Conservation (phyloP, 2,329 filamentous ascomycete genomes). For the Teratosphaeria nubilosa region DNA sequence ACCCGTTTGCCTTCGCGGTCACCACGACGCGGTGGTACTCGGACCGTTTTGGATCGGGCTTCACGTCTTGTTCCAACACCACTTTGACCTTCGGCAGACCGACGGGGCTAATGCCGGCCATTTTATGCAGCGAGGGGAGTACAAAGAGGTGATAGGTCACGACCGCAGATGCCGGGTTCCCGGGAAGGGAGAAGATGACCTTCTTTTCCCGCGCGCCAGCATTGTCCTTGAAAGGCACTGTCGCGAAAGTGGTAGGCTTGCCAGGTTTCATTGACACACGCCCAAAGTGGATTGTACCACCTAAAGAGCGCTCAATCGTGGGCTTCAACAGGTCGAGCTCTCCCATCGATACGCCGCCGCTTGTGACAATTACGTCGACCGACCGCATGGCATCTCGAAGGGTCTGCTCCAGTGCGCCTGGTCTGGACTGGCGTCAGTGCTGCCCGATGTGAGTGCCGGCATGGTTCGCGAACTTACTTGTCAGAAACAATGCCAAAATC, state of each 20-base stretch:
- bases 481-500: conserved; percentile 82
- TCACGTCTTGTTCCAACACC: conserved; percentile 59
- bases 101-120: conserved; percentile 55
- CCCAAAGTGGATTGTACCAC: conserved; percentile 91
- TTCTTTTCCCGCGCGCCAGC: conserved; percentile 51
- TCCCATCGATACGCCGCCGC: conserved; percentile 93
- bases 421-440: conserved; percentile 32
- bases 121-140: conserved; percentile 70
- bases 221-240: conserved; percentile 53
- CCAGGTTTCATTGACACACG: conserved; percentile 96
- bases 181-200: conserved; percentile 79
- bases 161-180: conserved; percentile 85
- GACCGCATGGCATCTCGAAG: conserved; percentile 64
- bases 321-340: conserved; percentile 95
- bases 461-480: conserved; percentile 34
- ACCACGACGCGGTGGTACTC: conserved; percentile 89
- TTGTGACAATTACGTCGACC: conserved; percentile 79
- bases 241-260: conserved; percentile 95
- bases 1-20: conserved; percentile 51
- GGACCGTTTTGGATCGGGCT: conserved; percentile 61
- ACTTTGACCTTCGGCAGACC: conserved; percentile 68
- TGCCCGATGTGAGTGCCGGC: neutral
- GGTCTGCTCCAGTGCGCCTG: conserved; percentile 62
- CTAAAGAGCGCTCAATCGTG: conserved; percentile 80
- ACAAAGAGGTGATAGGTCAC: conserved; percentile 95